Conservation (phyloP, 192 early-diverging fungal species). For the Coemansia sp. region DNA sequence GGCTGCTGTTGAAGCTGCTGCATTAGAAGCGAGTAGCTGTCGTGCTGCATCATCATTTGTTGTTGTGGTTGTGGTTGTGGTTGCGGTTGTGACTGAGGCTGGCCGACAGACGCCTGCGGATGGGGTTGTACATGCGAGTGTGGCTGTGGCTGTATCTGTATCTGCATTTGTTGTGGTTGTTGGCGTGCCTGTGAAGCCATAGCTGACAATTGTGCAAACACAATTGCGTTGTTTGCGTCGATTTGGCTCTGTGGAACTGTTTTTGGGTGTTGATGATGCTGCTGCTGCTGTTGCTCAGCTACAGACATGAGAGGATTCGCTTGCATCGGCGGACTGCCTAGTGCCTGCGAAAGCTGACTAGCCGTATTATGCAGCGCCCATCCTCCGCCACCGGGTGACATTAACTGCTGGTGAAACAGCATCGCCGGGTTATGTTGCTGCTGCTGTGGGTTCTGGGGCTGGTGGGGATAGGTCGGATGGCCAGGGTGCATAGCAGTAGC, state of each 20-base stretch:
- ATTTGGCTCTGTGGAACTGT: background rate
- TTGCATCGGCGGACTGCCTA: conserved; percentile 7
- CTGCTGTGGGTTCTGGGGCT: conserved; percentile 5
- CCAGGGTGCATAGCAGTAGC: conserved; percentile 13
- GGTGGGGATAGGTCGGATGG: conserved; percentile 4
- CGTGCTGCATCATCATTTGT: conserved; percentile 1
- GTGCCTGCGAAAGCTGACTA: background rate
- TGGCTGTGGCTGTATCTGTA: conserved; percentile 1
- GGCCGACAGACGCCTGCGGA: background rate
- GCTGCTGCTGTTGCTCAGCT: background rate
- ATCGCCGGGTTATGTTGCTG: conserved; percentile 2
- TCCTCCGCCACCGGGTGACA: background rate
- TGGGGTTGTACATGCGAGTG: conserved; percentile 2
- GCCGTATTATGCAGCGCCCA: background rate
- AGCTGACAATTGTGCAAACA: conserved; percentile 4
- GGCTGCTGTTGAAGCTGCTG: conserved; percentile 27
- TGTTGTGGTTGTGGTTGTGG: background rate
- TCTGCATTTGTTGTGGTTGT: conserved; percentile 5
- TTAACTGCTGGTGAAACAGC: conserved; percentile 3
- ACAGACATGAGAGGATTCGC: background rate
- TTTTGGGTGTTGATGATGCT: background rate
- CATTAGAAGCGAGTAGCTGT: conserved; percentile 11
- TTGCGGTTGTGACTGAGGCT: background rate
- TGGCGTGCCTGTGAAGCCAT: background rate
- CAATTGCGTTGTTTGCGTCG: background rate